Base-by-base conservation (phyloP, 106 monocot genomes). In the Platanthera guangdongensis region DNA sequence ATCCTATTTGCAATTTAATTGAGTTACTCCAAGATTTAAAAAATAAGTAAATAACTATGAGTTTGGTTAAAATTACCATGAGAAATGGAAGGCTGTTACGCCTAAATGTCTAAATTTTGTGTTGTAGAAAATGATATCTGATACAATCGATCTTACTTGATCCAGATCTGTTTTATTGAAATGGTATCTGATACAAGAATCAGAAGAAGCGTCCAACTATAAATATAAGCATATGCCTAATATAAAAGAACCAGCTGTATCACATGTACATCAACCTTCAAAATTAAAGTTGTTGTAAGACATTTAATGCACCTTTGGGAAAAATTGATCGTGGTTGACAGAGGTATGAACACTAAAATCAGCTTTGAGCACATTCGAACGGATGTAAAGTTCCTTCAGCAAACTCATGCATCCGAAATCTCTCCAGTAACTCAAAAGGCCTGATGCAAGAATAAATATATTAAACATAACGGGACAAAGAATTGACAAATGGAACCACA, bases 281-380 rank as follows among this genome's bases (percentile, higher is more conserved):
- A 30, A 39, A 67, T 60, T 60, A 60, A 39, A 39, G 32, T 30
- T 32, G 32, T 39, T 2, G 32, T 39, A 39, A 39, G 12, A 30
- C 9, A 30, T 64, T 10, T 6, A 39, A 39, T 39, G 32, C 70
- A 71, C 70, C 70, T 71, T 46, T 8, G 8, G n/a, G 48, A 71
- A 71, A 71, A 49, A 15, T 39, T 39, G 39, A 48, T 47, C 12
- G 70, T 47, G 18, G 47, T 18, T 71, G 47, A 28, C 57, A 75
- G 60, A 52, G 63, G 53, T 19, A 80, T 22, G 52, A 80, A 10
- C 15, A 67, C 18, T 7, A 47, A 55, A 45, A 72, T 88, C 68
- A 95, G 64, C 88, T 93, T 84, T 95, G 95, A 0, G 88, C 84
- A 83, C 93, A 95, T 54, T 95, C 95, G 68, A 95, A 93, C 62